Base-by-base conservation (phyloP, 202 grass and related monocot species). In the Miscanthus sacchariflorus region DNA sequence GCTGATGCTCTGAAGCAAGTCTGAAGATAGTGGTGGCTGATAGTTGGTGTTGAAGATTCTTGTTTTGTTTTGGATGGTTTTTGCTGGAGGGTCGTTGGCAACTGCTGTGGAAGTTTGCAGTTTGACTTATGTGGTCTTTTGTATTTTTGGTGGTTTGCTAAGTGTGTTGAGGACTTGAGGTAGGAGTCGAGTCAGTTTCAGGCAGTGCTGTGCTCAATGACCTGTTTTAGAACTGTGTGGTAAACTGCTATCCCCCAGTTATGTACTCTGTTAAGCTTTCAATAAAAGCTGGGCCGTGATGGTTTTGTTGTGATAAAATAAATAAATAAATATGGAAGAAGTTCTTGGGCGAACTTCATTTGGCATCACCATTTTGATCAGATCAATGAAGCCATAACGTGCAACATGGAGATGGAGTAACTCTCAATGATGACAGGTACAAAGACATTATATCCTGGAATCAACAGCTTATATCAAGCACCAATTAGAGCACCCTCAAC, bases 391-490 rank as follows among this genome's bases (percentile, higher is more conserved):
- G 4, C 24, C 40, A 18, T 11, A 43, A 24, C 4, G 5, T 40
- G 50, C 49, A 83, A 35, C 33, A 72, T 72, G 68, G 11, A 46
- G 11, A 48, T 48, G 46, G 46, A 48, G 46, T 54, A 17, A 18
- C 45, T 71, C 70, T 72, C 7, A 58, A 28, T 30, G 28, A 28
- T 39, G 21, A 63, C 13, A 63, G 23, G 61, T 28, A 5, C 3
- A 12, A 77, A 18, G 30, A 65, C n/a, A 86, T 65, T 6, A 65
- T 1, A 82, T 74, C 54, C 78, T 70, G 21, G 27, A 76, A 70
- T 58, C 42, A 77, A 50, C 49, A 50, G 49, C 40, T 52, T 23
- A 35, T 35, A 35, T 35, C 33, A 35, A 35, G 33, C 33, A 35
- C 33, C 33, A 35, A 1, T 35, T 35, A 35, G 33, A 35, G 33